Evolutionary conservation across 2,329 filamentous ascomycete genomes (phyloP), one percentile per base, ranked within the genome.

Genomic region (Thermoascus crustaceus): DNA sequence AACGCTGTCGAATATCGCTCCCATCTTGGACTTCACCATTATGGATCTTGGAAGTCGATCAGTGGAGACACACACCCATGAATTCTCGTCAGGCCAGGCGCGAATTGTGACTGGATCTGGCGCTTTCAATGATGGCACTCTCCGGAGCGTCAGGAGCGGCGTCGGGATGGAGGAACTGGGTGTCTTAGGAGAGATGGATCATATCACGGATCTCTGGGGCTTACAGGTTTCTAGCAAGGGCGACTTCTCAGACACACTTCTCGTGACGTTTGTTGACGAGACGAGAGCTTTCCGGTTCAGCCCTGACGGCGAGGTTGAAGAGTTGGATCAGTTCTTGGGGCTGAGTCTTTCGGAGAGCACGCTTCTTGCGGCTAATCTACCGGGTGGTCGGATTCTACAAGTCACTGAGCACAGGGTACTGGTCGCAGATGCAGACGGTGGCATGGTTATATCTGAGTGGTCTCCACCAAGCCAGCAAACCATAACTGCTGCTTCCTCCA

Each of bases 31-130:
- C 55, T 95, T 98, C 49, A 81, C 84, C 1, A 78, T 98, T 10
- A 94, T 96, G 86, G 91, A 96, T 52, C 83, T 96, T 72, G 89
- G 88, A 0, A 88, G 86, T 48, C 73, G 85, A 37, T 80, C 85
- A 40, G 81, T 81, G 14, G 82, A 91, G 44, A 77, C 72, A 6
- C 80, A 85, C 11, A 82, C 81, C 3, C 93, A 91, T 50, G 85
- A 91, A 43, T 98, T 94, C 53, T 94, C 88, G 0, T 94, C 89
- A 1, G 91, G 91, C 0, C 89, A 98, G 61, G 88, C 91, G 30
- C 77, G 88, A 24, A 84, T 98, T 41, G 86, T 98, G 7, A 88
- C 89, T 2, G 89, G 87, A 1, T 95, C 88, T 37, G 91, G 91
- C 18, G 87, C 85, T 0, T 91, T 85, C 54, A 80, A 84, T 45